These are phyloP conservation scores for Neurospora sp. DNA, from an alignment of 2,329 filamentous ascomycete genomes.

Conservation along the genomic window DNA sequence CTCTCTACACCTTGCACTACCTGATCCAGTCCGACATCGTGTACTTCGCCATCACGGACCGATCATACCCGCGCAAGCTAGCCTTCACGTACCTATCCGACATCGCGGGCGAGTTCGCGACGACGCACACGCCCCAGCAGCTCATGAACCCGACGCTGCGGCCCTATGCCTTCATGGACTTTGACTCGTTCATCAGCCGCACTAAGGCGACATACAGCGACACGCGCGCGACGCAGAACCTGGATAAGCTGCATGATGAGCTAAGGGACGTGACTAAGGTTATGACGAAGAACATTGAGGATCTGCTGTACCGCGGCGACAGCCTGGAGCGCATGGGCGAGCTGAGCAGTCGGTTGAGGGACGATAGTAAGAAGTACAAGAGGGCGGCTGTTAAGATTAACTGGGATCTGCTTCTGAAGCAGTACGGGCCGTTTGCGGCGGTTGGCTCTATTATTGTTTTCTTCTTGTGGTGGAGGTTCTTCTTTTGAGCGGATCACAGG, in stretches of 20 bases:
- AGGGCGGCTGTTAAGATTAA: slow-evolving; percentile 92
- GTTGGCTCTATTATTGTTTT: slow-evolving; percentile 74
- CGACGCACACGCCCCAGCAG: slow-evolving; percentile 65
- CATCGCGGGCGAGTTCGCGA: slow-evolving; percentile 81
- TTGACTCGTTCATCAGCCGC: slow-evolving; percentile 91
- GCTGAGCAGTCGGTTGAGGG: slow-evolving; percentile 73
- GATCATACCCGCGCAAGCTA: slow-evolving; percentile 91
- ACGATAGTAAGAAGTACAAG: slow-evolving; percentile 91
- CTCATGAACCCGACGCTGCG: slow-evolving; percentile 66
- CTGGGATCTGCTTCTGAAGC: slow-evolving; percentile 92
- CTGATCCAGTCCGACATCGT: slow-evolving; percentile 72
- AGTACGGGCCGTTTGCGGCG: slow-evolving; percentile 85
- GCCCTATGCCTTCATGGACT: slow-evolving; percentile 95
- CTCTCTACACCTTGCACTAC: slow-evolving; percentile 73
- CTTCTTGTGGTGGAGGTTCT: slow-evolving; percentile 90
- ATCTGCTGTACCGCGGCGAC: slow-evolving; percentile 88
- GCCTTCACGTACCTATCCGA: slow-evolving; percentile 97
- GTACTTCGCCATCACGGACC: slow-evolving; percentile 90
- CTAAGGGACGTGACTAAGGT: slow-evolving; percentile 96
- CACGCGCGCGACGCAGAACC: slow-evolving; percentile 78
- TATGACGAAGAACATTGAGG: slow-evolving; percentile 99
- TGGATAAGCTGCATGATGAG: slow-evolving; percentile 94
- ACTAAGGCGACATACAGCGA: slow-evolving; percentile 94
- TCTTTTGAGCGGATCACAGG: slow-evolving; percentile 51
- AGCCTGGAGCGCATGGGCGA: slow-evolving; percentile 95